Evolutionary conservation across 176 grass and related monocot species (phyloP), one percentile per base, ranked within the genome.

Genomic region (Avena sativa): DNA sequence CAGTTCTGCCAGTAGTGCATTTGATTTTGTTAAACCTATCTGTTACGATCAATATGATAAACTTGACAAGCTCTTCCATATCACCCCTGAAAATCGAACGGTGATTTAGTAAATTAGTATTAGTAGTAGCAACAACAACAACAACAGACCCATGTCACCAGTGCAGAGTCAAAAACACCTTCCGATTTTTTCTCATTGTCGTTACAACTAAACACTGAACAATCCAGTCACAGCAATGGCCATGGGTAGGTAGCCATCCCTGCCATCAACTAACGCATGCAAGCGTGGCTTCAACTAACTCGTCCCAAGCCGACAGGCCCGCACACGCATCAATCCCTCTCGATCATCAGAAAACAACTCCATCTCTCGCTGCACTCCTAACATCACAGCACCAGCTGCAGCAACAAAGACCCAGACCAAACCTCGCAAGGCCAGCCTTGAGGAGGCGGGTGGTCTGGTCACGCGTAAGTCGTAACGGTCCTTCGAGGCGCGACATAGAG

Each of bases 401-500:
- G 15, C 72, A 90, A 43, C 12, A 70, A 82, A 25, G n/a, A 71
- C 20, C 47, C 5, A 7, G 9, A 12, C 2, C n/a, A 43, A 72
- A 28, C 28, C 25, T 55, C 53, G 64, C 40, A 79, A 15, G 71
- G 60, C 79, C 52, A 71, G 15, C 51, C 78, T 86, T 79, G 83
- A 65, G 34, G 80, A 62, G 48, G 62, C 63, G 23, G 62, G 36
- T 77, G 76, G 60, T 63, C 52, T 77, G 76, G 60, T 63, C 52
- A 17, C 81, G 63, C 60, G 25, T 77, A 23, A 23, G 23, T 23
- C 23, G 23, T 23, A 51, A 71, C 28, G 36, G 12, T 50, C 15
- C 57, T 59, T 55, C 44, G 25, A 87, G 73, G 63, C 60, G 13
- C 61, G 28, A 26, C 69, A 81, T 59, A 36, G 64, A 19, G 46